These are phyloP conservation scores for Botrytis fragariae DNA, from an alignment of 2,329 filamentous ascomycete genomes.

Conservation along the genomic window DNA sequence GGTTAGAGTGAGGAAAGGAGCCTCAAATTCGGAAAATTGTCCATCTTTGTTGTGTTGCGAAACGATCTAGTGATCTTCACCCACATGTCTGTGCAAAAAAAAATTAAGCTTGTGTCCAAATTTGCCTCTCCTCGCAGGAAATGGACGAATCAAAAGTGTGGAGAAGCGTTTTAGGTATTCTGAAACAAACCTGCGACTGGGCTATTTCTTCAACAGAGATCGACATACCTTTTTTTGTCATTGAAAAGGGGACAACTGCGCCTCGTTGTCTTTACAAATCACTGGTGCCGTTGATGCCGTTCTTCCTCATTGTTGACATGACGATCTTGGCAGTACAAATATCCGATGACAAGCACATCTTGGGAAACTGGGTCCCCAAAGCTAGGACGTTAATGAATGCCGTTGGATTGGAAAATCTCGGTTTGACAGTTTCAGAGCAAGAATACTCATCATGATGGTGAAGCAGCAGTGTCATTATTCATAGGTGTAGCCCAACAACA, in stretches of 20 bases:
- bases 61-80: background rate
- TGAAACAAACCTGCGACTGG: conserved; percentile 1
- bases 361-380: background rate
- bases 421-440: background rate
- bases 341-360: background rate
- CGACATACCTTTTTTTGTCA: background rate
- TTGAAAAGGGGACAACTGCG: background rate
- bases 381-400: background rate
- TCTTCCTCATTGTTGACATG: background rate
- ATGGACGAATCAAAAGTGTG: background rate
- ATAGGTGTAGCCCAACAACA: too few relatives aligned
- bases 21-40: background rate
- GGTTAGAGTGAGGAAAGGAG: background rate
- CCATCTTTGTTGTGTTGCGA: background rate
- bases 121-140: too few relatives aligned
- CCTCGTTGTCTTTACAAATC: background rate
- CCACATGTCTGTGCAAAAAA: background rate
- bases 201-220: background rate
- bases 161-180: background rate
- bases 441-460: too few relatives aligned
- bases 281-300: background rate
- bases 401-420: too few relatives aligned
- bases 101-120: background rate
- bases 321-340: too few relatives aligned
- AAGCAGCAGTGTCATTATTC: background rate